Conservation (phyloP, 176 grass and related monocot species). For the Musa schizocarpa region DNA sequence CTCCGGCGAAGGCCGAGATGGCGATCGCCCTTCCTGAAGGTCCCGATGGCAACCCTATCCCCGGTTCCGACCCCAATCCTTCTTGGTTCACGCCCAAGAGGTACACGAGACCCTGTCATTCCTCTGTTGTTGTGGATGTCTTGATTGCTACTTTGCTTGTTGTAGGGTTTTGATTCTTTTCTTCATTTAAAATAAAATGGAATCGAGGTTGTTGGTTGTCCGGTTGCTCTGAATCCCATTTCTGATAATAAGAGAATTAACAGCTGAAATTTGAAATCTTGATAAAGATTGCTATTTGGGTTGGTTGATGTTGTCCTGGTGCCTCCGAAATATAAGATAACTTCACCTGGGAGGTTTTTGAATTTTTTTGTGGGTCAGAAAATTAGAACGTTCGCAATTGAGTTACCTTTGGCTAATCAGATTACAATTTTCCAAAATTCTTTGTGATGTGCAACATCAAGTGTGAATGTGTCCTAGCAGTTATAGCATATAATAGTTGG, state of each 20-base stretch:
- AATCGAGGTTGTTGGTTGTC: no score
- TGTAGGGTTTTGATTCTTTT: neutral
- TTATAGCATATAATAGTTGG: neutral
- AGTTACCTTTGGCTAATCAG: neutral
- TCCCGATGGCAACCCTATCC: slow-evolving; percentile 17
- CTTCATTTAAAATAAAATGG: no score
- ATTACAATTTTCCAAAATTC: neutral
- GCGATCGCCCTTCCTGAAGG: slow-evolving; percentile 21
- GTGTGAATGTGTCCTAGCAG: neutral
- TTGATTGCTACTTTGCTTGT: neutral
- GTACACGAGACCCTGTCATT: neutral
- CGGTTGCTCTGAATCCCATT: no score
- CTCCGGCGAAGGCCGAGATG: slow-evolving; percentile 17
- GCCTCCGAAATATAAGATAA: no score
- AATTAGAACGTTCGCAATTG: neutral
- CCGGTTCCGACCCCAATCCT: slow-evolving; percentile 16
- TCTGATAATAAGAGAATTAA: no score
- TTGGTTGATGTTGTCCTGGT: no score
- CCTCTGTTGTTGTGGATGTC: neutral
- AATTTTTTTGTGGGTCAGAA: neutral
- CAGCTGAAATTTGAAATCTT: no score
- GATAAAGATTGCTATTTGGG: no score
- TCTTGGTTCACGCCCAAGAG: slow-evolving; percentile 50
- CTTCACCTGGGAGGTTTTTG: neutral
- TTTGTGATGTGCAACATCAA: neutral